These are phyloP conservation scores for Omphalea diandra DNA, from an alignment of 441 rosid genomes.

Conservation along the genomic window DNA sequence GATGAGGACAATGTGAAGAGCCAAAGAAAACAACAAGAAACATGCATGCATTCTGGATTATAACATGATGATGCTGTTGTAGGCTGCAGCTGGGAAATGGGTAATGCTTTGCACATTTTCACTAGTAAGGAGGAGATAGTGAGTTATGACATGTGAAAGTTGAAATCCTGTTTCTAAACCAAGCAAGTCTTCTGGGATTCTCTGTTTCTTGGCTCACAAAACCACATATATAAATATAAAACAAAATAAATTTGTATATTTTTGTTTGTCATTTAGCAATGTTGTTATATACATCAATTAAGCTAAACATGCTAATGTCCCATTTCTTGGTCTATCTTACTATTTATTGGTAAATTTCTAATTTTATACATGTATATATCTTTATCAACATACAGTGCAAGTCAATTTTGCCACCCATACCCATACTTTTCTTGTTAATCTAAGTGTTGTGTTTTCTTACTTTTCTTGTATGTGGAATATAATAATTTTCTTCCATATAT, in stretches of 20 bases:
- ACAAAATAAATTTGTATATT: too few species aligned
- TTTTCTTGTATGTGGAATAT: too few species aligned
- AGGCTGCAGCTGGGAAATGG: too few species aligned
- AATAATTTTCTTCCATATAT: background rate
- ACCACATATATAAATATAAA: background rate
- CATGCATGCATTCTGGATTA: background rate
- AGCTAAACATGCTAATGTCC: background rate
- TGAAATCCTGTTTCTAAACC: too few species aligned
- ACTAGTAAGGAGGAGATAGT: background rate
- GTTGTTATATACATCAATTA: slow-evolving; percentile 11
- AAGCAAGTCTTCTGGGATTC: too few species aligned
- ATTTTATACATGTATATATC: background rate
- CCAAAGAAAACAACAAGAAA: slow-evolving; percentile 5
- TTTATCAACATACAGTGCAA: background rate
- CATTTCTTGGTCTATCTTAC: background rate
- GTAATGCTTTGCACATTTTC: too few species aligned
- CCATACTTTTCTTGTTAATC: background rate
- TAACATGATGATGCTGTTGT: too few species aligned
- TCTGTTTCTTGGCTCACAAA: background rate
- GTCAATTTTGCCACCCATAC: background rate
- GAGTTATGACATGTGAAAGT: background rate
- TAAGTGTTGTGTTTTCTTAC: background rate
- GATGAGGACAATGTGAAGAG: slow-evolving; percentile 3
- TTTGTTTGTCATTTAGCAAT: slow-evolving; percentile 13
- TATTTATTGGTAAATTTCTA: background rate